Evolutionary conservation across 208 protist genomes (phyloP).

Genomic region (Vickermania spadyakhi): DNA sequence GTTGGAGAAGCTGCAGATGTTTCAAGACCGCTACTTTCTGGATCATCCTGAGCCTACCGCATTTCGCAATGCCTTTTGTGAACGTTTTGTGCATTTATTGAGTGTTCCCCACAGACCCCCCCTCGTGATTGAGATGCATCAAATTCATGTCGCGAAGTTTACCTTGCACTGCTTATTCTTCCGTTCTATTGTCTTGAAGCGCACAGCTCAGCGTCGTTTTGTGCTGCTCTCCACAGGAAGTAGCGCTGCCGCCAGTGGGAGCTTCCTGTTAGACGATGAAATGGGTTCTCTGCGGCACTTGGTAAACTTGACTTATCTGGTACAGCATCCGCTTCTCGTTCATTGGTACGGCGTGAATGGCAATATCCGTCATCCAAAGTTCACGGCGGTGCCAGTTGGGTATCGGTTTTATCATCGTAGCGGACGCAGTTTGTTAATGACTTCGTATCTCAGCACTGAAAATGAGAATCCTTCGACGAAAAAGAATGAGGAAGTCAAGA

Average conservation of each 20-base stretch:
- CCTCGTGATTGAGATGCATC: background rate
- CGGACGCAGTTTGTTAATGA: background rate
- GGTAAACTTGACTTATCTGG: background rate
- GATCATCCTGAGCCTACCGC: background rate
- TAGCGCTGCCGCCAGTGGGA: background rate
- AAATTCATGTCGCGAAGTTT: background rate
- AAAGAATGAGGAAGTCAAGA: background rate
- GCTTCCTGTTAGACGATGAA: background rate
- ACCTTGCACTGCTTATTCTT: background rate
- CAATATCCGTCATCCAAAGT: background rate
- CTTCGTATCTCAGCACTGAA: too few species aligned
- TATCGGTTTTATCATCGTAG: background rate
- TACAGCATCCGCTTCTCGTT: background rate
- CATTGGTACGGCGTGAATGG: background rate
- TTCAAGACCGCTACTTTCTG: background rate
- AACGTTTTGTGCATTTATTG: background rate
- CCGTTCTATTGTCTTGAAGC: background rate
- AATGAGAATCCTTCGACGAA: background rate
- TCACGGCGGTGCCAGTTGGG: background rate
- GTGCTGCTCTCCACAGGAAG: background rate
- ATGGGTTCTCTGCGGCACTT: background rate
- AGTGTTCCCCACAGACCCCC: background rate
- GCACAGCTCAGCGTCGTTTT: background rate
- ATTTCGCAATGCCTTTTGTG: background rate
- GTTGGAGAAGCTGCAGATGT: background rate